Evolutionary conservation across 805 yeast species (phyloP), one percentile per base, ranked within the genome.

Genomic region (Maudiozyma bulderi): DNA sequence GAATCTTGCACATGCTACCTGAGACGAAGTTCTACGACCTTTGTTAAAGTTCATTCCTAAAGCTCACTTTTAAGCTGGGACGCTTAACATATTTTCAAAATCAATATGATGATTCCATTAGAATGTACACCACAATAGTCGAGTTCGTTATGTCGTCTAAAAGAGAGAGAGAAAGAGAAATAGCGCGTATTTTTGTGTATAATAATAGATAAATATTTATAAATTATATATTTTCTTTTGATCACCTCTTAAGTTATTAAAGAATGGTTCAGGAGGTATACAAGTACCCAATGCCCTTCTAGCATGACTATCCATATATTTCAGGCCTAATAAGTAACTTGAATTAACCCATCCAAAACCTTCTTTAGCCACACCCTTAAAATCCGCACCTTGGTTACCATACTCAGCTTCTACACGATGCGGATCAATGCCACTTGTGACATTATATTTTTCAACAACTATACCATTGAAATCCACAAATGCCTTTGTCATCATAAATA

Each of bases 261-360:
- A 79, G 57, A 83, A 84, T 14, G 75, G 77, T 9, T 70, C 73
- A 0, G 95, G 95, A 3, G 87, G 80, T 3, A 89, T 81, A 47
- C 84, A 78, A 3, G 90, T 77, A 0, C 95, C 96, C 52, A 89
- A 71, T 1, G 90, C 87, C 52, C 95, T 73, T 50, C 74, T 74
- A 3, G 90, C 89, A 54, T 78, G 81, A 46, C 73, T 72, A 53
- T 80, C 80, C 66, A 86, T 69, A 51, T 77, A 78, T 26, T 82
- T 74, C 52, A 88, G 69, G 0, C 96, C 96, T 52, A 84, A 64
- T 30, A 84, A 59, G 66, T 78, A 89, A 57, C 93, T 81, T 6
- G 98, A 84, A 69, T 91, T 91, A 46, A 91, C 96, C 99, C 99
- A 91, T 1, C 98, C 99, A 66, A 91, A 91, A 1, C 99, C 99